These are phyloP conservation scores for Knufia fluminis DNA, from an alignment of 2,329 filamentous ascomycete species.

Conservation along the genomic window DNA sequence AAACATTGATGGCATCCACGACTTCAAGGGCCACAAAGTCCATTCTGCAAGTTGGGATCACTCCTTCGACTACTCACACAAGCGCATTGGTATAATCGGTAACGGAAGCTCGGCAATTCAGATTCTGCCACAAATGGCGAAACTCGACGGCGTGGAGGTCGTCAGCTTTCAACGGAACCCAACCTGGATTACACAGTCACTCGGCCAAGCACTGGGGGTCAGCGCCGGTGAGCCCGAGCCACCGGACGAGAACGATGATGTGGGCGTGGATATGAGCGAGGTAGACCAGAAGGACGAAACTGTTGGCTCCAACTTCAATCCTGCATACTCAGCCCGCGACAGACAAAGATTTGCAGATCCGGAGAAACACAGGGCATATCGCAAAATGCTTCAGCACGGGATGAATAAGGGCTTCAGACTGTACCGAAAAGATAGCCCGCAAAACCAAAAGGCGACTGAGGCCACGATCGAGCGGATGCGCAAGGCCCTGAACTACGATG, in stretches of 20 bases:
- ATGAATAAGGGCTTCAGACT: slow-evolving; percentile 19
- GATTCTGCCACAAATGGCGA: slow-evolving; percentile 26
- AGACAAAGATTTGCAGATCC: slow-evolving; percentile 26
- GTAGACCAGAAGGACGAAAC: slow-evolving; percentile 11
- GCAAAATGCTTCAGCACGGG: slow-evolving; percentile 27
- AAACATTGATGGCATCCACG: slow-evolving; percentile 22
- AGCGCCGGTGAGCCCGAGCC: slow-evolving; percentile 18
- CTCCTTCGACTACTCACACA: slow-evolving; percentile 21
- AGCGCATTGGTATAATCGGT: slow-evolving; percentile 26
- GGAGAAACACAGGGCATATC: slow-evolving; percentile 27
- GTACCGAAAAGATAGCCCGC: slow-evolving; percentile 14
- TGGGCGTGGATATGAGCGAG: slow-evolving; percentile 15
- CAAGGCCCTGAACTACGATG: slow-evolving; percentile 18
- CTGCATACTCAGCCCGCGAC: slow-evolving; percentile 24
- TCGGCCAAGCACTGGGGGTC: slow-evolving; percentile 20
- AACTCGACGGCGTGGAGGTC: slow-evolving; percentile 19
- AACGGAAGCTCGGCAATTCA: slow-evolving; percentile 32
- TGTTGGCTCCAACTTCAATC: slow-evolving; percentile 20
- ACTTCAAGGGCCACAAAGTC: slow-evolving; percentile 24
- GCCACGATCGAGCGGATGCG: slow-evolving; percentile 15
- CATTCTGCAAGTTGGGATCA: slow-evolving; percentile 27
- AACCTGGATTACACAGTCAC: slow-evolving; percentile 27
- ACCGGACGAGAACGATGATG: slow-evolving; percentile 11
- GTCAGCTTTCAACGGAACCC: slow-evolving; percentile 28
- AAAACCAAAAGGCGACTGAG: slow-evolving; percentile 16